Base-by-base conservation (phyloP, 2,329 filamentous ascomycete species). In the Lasiodiplodia sp. region DNA sequence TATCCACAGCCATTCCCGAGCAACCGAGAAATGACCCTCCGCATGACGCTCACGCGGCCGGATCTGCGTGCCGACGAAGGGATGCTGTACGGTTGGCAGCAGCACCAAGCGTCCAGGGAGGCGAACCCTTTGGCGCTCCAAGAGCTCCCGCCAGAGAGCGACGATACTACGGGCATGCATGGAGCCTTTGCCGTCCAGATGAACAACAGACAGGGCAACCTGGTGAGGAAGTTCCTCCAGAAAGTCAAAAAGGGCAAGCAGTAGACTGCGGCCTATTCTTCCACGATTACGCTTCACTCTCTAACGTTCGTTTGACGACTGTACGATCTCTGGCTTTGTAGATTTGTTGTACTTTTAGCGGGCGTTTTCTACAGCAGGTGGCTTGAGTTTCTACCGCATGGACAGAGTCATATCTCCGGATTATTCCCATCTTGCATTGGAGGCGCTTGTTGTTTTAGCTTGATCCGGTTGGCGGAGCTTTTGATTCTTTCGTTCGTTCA, bases 11-110 rank as follows among this genome's bases (percentile, higher is more conserved):
- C 83, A 5, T 81, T 87, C 2, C 82, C 85, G 0, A 85, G 86
- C 40, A 91, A 88, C 67, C 87, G 94, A 40, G 94, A 98, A 79
- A 97, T 97, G 94, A 98, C 96, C 2, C 82, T 98, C 60, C 92
- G 94, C 60, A 97, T 98, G 94, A 98, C 95, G 0, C 86, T 98
- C 67, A 98, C 96, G 3, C 86, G 94, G 57, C 92, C 94, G 0
- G 95, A 98, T 77, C 85, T 98, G 58, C 89, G 94, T 52, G 90
- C 90, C 4, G 85, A 90, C 71, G 91, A 95, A 70, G 88, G 91
- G 12, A 85, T 90, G 70, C 85, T 92, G 18, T 92, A 94, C 74
- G 89, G 89, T 52, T 92, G 89, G 88, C 87, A 91, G 74, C 82
- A 66, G 7, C 72, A 72, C 44, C 73, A 72, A 67, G 67, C 65